These are phyloP conservation scores for Pseudozyma sp. DNA, from an alignment of 1,284 basidiomycete species.

Conservation along the genomic window DNA sequence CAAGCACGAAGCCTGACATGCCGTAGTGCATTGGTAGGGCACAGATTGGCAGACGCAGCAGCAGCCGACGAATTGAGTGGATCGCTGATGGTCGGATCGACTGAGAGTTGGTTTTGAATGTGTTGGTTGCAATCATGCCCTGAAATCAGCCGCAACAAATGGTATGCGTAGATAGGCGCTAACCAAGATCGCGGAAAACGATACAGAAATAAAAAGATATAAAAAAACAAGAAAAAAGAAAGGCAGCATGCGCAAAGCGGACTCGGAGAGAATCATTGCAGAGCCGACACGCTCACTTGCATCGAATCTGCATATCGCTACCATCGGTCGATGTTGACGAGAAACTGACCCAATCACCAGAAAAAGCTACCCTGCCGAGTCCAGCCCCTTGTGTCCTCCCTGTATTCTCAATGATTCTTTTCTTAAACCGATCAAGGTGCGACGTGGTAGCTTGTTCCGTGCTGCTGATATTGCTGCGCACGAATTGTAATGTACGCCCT, in stretches of 20 bases:
- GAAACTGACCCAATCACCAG: constrained; percentile 6
- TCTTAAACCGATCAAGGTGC: not conserved
- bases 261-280: not conserved
- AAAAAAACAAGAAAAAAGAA: not conserved
- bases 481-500: too few relatives aligned
- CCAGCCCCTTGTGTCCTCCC: not conserved
- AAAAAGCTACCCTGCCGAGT: not conserved
- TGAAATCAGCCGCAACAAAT: too few relatives aligned
- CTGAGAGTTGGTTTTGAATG: too few relatives aligned
- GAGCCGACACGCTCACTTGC: not conserved
- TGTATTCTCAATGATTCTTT: not conserved
- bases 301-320: constrained; percentile 7
- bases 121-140: too few relatives aligned
- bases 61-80: not conserved
- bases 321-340: constrained; percentile 22
- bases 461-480: too few relatives aligned
- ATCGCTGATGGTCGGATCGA: not conserved
- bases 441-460: not conserved
- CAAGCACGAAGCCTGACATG: too few relatives aligned
- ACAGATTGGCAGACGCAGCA: not conserved
- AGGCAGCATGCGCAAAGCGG: not conserved
- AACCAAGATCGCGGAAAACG: not conserved
- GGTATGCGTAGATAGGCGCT: not conserved
- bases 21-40: too few relatives aligned
- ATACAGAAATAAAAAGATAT: not conserved